A percentile compares a stretch with the other conserved stretches of the same genome.
phyloP scores from a whole-genome alignment of 768 basidiomycete species.

The Termitomyces sp. region DNA sequence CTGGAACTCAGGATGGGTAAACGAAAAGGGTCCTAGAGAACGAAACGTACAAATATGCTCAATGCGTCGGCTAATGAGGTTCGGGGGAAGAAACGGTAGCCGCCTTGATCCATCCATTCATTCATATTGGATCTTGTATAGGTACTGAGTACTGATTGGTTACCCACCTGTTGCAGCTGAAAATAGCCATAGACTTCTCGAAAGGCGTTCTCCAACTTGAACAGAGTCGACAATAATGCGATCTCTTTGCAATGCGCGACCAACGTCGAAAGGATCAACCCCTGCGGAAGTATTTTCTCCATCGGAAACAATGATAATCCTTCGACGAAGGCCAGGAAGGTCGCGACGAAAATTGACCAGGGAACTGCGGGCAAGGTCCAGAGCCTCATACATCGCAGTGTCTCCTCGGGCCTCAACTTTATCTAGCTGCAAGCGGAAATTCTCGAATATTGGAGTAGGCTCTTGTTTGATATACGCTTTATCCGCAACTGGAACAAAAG shows the following conservation, averaged over 20 bases:
- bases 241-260: background rate
- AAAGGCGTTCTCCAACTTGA: background rate
- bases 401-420: background rate
- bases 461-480: background rate
- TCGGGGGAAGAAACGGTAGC: background rate
- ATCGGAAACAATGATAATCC: background rate
- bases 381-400: background rate
- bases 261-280: background rate
- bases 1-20: background rate
- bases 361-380: background rate
- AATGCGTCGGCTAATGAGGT: background rate
- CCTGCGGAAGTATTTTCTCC: background rate
- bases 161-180: background rate
- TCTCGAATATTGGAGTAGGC: background rate
- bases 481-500: background rate
- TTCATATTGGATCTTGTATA: background rate
- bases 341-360: background rate
- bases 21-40: background rate
- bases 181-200: background rate
- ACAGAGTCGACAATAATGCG: background rate
- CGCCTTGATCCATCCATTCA: background rate
- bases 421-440: background rate
- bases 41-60: background rate
- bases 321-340: background rate
- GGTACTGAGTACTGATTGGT: background rate